Base-by-base conservation (phyloP, 768 basidiomycete genomes). In the Mycena crocata region DNA sequence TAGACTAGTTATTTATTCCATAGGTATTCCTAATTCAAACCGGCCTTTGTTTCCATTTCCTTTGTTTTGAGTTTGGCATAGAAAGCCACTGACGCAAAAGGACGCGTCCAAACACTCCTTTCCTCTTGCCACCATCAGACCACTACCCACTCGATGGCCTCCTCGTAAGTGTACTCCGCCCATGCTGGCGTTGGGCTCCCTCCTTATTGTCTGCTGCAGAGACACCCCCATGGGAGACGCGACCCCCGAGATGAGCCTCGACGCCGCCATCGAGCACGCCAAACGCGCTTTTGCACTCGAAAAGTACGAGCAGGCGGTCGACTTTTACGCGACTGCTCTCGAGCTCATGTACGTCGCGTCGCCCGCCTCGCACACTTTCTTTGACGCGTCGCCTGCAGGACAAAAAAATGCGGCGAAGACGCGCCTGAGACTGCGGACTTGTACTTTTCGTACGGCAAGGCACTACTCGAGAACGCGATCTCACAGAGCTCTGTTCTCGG, bases 401-500 rank as follows among this genome's bases (percentile, higher is more conserved):
- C 93, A 28, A 81, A 87, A 73, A 83, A 89, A 71, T 81, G 89
- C 64, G 93, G 90, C 39, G 96, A 99, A 52, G 85, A 95, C 73
- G 88, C 92, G 26, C 90, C 92, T 0, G 90, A 93, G 73, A 90
- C 86, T 57, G 97, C 95, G 10, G 95, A 98, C 73, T 76, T 97
- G 24, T 93, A 98, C 66, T 91, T 97, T 64, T 84, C 87, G 5
- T 99, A 99, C 74, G 98, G 98, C 17, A 95, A 93, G 77, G 95
- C 98, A 5, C 80, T 99, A 44, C 85, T 98, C 60, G 95, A 96
- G 81, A 95, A 97, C 73, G 97, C 96, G 7, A 93, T 98, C 64
- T 79, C 88, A 5, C 92, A 95, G 73, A 91, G 82, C 62, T 88
- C 90, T 0, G 97, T 98, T n/a, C 80, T 99, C 62, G 96, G 95